Conservation (phyloP, 2,329 filamentous ascomycete genomes). For the Whalleya microplaca region DNA sequence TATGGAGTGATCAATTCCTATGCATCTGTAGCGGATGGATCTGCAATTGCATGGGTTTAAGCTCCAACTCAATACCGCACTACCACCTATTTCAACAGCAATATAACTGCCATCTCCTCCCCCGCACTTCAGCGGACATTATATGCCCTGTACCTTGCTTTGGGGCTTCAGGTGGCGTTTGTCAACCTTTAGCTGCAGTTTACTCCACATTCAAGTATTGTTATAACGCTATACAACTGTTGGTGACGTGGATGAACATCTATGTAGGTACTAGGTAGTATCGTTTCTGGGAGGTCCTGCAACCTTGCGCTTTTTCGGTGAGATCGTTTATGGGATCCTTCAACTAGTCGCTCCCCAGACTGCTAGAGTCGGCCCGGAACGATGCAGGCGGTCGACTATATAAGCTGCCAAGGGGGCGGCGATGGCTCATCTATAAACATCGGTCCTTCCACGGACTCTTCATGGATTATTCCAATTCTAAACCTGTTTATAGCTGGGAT, state of each 20-base stretch:
- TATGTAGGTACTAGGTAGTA: not conserved
- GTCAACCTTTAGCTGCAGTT: too few relatives aligned
- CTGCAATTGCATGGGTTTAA: too few relatives aligned
- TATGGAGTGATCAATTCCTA: too few relatives aligned
- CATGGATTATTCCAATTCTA: conserved; percentile 16
- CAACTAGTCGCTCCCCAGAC: not conserved
- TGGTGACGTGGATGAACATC: not conserved
- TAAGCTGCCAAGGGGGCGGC: conserved; percentile 5
- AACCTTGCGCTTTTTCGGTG: not conserved
- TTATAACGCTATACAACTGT: not conserved
- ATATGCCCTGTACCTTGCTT: too few relatives aligned
- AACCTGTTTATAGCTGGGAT: conserved; percentile 16
- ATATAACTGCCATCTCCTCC: too few relatives aligned
- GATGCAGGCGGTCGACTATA: conserved; percentile 8
- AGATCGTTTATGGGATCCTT: not conserved
- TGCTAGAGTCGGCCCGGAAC: not conserved
- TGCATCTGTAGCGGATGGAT: too few relatives aligned
- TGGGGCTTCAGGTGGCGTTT: too few relatives aligned
- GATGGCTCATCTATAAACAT: conserved; percentile 6
- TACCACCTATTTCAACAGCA: too few relatives aligned
- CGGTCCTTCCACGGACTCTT: conserved; percentile 13
- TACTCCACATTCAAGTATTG: too few relatives aligned
- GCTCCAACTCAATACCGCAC: too few relatives aligned
- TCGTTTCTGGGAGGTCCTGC: not conserved
- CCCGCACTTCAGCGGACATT: too few relatives aligned